Evolutionary conservation across 148 eudicot species (phyloP), one percentile per base, ranked within the genome.

Genomic region (Rhododendron mucronatum): DNA sequence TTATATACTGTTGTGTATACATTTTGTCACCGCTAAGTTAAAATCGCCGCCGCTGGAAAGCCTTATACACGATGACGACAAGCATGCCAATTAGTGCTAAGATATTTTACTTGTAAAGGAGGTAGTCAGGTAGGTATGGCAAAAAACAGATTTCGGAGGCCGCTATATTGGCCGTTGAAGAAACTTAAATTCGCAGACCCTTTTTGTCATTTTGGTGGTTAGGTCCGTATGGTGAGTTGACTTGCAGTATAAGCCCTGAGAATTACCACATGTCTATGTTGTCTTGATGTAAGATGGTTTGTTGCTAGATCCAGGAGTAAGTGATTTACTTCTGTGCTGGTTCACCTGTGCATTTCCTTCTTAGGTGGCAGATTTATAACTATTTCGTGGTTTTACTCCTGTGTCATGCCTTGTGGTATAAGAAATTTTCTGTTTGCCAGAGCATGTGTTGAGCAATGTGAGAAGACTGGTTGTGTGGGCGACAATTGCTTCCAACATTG

Each of bases 381-480:
- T 61, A 35, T 81, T 73, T 82, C 44, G 77, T 23, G 80, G 48
- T 18, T 51, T 39, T 9, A 55, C 26, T 79, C 78, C 9, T 14
- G 78, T n/a, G 11, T 74, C 16, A 71, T 84, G 41, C 4, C 23
- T 37, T 79, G n/a, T 61, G 8, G 11, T 45, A 16, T 41, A 21
- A n/a, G 28, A 47, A 74, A 14, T 80, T 81, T 63, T 21, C 50
- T 84, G 51, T 80, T 84, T 78, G 39, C 73, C 88, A 96, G 99
- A 92, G 85, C 88, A 84, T 96, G 99, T 89, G 91, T 96, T 80
- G 90, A 92, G 89, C 91, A 92, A 80, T 96, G 99, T 87, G 93
- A 93, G 93, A 89, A 88, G 89, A 95, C 96, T 80, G 99, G 99
- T 26, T 96, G 99, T 83, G 98, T 93, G 79, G 95, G 93, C 83